Evolutionary conservation across 768 basidiomycete species (phyloP), one percentile per base, ranked within the genome.

Genomic region (Pleurotus ostreatus): DNA sequence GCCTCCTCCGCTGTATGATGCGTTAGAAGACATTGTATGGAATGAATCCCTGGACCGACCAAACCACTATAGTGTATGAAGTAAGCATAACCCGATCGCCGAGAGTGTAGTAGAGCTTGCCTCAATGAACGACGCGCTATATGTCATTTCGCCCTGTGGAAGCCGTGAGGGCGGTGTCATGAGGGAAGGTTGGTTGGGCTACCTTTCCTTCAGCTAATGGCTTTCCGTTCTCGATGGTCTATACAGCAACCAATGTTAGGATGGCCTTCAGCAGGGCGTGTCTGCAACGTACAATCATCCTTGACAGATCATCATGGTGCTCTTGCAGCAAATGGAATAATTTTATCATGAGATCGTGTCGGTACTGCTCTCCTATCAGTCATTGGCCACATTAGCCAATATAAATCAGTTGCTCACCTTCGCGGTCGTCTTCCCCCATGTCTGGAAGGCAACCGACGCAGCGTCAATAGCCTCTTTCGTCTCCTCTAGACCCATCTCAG

Each of bases 201-300:
- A 89, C 90, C 81, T 90, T 89, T 37, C 83, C 90, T 61, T 98
- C 94, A 0, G 76, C 73, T 44, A 97, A 73, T 6, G 94, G 80
- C 74, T 98, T 99, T 37, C 97, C 97, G 65, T 99, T 99, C 75
- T 99, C 97, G 58, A 94, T 72, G 5, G 93, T 95, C 92, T 93
- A 68, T 15, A 11, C 23, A 39, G 39, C 38, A 55, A 49, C 68
- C 69, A 68, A 68, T 66, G 63, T 65, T 62, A 67, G 56, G 12
- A 55, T 46, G 16, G 12, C 46, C 43, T 49, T n/a, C 18, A 39
- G 39, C 46, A 26, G 12, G n/a, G 18, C 40, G 20, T 43, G 34
- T 20, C 55, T 22, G 34, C 30, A 9, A 74, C 87, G 66, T 51
- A 91, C 92, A 61, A 97, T 92, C 57, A 99, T 82, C 44, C 89